Conservation (phyloP, 208 protist species). For the Crithidia brevicula region DNA sequence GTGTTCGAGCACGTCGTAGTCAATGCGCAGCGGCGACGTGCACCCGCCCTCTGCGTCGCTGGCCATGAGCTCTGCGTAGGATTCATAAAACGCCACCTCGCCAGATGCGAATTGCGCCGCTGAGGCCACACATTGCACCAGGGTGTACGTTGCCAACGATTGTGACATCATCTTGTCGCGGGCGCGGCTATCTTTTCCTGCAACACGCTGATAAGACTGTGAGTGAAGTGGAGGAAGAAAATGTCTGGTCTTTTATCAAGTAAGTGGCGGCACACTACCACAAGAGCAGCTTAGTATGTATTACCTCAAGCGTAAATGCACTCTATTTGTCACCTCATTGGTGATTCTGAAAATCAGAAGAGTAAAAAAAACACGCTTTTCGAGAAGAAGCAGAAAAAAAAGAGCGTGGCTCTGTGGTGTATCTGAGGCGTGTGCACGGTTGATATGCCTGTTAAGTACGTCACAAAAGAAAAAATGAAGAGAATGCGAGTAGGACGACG, state of each 20-base stretch:
- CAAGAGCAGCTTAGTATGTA: too few relatives aligned
- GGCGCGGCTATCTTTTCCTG: background rate
- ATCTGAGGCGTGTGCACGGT: too few relatives aligned
- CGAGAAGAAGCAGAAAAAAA: slow-evolving; percentile 12
- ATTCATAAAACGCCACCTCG: slow-evolving; percentile 71
- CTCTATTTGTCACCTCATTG: too few relatives aligned
- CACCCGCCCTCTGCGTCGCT: slow-evolving; percentile 44
- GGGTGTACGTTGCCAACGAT: slow-evolving; percentile 55
- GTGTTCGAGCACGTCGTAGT: slow-evolving; percentile 67
- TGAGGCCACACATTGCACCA: slow-evolving; percentile 65
- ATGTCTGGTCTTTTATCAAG: background rate
- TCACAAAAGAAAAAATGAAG: too few relatives aligned
- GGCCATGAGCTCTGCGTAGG: slow-evolving; percentile 63
- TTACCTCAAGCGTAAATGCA: too few relatives aligned
- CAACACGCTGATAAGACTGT: too few relatives aligned
- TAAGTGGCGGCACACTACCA: too few relatives aligned
- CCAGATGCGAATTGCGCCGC: slow-evolving; percentile 67
- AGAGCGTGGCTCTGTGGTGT: too few relatives aligned
- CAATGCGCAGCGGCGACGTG: slow-evolving; percentile 64
- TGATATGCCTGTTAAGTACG: too few relatives aligned
- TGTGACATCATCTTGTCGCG: slow-evolving; percentile 49
- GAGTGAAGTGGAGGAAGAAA: background rate
- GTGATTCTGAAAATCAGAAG: too few relatives aligned
- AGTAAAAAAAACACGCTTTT: too few relatives aligned
- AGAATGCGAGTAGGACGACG: too few relatives aligned